Conservation (phyloP, 768 basidiomycete genomes). For the Naganishia friedmannii region DNA sequence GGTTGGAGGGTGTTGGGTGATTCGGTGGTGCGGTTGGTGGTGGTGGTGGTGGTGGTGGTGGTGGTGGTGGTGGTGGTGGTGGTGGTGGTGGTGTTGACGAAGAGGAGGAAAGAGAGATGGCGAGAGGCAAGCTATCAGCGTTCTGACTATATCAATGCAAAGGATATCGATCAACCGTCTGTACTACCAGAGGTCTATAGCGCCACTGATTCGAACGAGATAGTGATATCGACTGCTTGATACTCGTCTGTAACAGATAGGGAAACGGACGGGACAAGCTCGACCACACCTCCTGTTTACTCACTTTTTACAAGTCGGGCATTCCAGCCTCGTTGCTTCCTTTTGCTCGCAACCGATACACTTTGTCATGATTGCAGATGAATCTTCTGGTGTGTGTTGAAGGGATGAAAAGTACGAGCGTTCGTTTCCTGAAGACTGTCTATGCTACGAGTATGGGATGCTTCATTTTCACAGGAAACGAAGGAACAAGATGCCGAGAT, state of each 20-base stretch:
- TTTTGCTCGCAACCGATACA: slow-evolving; percentile 61
- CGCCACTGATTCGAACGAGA: too few relatives aligned
- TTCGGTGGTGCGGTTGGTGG: not conserved
- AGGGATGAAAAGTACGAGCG: too few relatives aligned
- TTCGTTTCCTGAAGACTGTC: too few relatives aligned
- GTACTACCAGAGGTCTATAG: slow-evolving; percentile 14
- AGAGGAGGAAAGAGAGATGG: not conserved
- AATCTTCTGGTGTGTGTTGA: not conserved
- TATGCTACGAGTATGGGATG: not conserved
- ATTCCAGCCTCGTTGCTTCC: slow-evolving; percentile 81
- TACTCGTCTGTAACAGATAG: too few relatives aligned
- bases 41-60: not conserved
- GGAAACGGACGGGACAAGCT: too few relatives aligned
- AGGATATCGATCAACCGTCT: slow-evolving; percentile 5
- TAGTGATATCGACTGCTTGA: too few relatives aligned
- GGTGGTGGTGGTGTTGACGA: not conserved
- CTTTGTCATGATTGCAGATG: slow-evolving; percentile 35
- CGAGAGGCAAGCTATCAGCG: slow-evolving; percentile 57
- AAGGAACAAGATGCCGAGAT: not conserved
- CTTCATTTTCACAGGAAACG: not conserved
- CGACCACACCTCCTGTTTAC: slow-evolving; percentile 37
- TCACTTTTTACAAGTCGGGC: slow-evolving; percentile 89
- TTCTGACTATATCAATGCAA: slow-evolving; percentile 72
- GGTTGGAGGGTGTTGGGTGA: not conserved
- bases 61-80: not conserved